A percentile compares a stretch with the other conserved stretches of the same genome.
Conservation (phyloP, 1,284 basidiomycete species). For the Macrocystidia cucumis region DNA sequence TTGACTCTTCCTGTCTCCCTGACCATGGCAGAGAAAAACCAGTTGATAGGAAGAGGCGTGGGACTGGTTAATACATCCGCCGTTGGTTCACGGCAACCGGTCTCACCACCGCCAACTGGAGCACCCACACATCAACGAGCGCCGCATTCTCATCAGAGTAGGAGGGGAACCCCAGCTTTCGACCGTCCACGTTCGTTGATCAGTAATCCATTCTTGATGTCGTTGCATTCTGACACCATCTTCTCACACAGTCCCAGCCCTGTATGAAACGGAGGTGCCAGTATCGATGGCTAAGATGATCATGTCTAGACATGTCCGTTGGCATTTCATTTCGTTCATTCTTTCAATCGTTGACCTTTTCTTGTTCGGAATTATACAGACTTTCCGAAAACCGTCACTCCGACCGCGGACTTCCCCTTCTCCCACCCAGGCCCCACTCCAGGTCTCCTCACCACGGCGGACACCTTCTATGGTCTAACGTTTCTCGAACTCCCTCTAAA, state of each 20-base stretch:
- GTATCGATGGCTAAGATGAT: slow-evolving; percentile 40
- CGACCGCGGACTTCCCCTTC: slow-evolving; percentile 19
- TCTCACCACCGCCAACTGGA: too few species aligned
- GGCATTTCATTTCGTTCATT: slow-evolving; percentile 4
- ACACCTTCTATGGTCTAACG: slow-evolving; percentile 13
- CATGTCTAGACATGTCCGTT: slow-evolving; percentile 36
- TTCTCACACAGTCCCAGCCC: slow-evolving; percentile 22
- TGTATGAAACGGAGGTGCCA: slow-evolving; percentile 31
- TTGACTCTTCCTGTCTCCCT: slow-evolving; percentile 20
- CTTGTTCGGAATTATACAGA: slow-evolving; percentile 16
- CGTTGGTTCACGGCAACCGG: too few species aligned
- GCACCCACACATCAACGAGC: slow-evolving; percentile 7
- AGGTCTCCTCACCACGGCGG: slow-evolving; percentile 4
- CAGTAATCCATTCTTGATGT: neutral
- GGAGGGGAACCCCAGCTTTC: slow-evolving; percentile 24
- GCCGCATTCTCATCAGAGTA: slow-evolving; percentile 13
- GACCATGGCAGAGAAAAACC: slow-evolving; percentile 12
- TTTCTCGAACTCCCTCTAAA: too few species aligned
- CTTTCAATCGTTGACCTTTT: slow-evolving; percentile 3
- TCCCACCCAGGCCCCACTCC: slow-evolving; percentile 7
- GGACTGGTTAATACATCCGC: too few species aligned
- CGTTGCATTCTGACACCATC: neutral
- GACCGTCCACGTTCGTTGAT: slow-evolving; percentile 26
- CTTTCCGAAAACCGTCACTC: slow-evolving; percentile 27
- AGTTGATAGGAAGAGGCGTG: slow-evolving; percentile 17